These are phyloP conservation scores for Pseudogymnoascus sp. DNA, from an alignment of 2,329 filamentous ascomycete genomes.

Conservation along the genomic window DNA sequence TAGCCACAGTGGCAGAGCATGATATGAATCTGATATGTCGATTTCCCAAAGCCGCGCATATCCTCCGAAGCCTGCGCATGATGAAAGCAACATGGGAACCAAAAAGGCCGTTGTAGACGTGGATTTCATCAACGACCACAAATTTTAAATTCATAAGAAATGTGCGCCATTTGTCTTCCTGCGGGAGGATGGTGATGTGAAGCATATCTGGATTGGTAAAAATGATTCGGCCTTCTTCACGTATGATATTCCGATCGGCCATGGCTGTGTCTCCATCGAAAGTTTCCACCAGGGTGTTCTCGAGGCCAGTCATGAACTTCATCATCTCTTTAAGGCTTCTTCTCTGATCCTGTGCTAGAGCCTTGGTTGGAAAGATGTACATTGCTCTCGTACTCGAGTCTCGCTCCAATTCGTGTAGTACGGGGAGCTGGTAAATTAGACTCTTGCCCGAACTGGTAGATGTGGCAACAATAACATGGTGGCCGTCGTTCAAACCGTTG, in stretches of 20 bases:
- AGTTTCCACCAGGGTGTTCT: slow-evolving; percentile 74
- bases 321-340: slow-evolving; percentile 81
- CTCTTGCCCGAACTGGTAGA: slow-evolving; percentile 97
- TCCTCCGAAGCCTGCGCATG: slow-evolving; percentile 78
- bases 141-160: slow-evolving; percentile 86
- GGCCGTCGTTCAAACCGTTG: slow-evolving; percentile 72
- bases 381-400: slow-evolving; percentile 73
- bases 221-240: slow-evolving; percentile 83
- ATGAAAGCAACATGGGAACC: slow-evolving; percentile 91
- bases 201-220: slow-evolving; percentile 99
- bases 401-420: slow-evolving; percentile 75
- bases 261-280: slow-evolving; percentile 94
- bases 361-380: slow-evolving; percentile 98
- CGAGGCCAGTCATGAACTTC: slow-evolving; percentile 67
- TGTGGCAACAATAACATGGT: slow-evolving; percentile 85
- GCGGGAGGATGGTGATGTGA: slow-evolving; percentile 84
- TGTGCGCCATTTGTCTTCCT: slow-evolving; percentile 79
- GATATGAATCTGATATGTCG: slow-evolving; percentile 79
- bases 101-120: slow-evolving; percentile 93
- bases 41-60: slow-evolving; percentile 88
- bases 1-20: slow-evolving; percentile 92
- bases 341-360: slow-evolving; percentile 87
- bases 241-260: slow-evolving; percentile 64
- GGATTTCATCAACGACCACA: slow-evolving; percentile 85
- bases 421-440: slow-evolving; percentile 93